Conservation (phyloP, 2,329 filamentous ascomycete genomes). For the Microdochium trichocladiopsis region DNA sequence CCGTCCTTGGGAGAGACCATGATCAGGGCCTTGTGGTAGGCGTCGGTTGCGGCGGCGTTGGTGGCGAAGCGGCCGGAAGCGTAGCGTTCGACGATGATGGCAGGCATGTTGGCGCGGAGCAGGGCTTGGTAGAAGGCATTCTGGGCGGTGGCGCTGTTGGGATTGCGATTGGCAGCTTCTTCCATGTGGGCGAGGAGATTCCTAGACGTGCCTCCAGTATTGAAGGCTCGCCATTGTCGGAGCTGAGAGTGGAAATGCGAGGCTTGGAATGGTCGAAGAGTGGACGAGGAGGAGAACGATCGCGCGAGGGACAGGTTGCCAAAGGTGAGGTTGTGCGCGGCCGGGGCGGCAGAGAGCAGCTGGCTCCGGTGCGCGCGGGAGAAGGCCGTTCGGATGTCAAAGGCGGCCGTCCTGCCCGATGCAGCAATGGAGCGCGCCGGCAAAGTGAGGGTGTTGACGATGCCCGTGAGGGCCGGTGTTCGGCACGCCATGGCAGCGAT, state of each 20-base stretch:
- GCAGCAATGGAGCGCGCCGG: constrained; percentile 18
- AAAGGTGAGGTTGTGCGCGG: constrained; percentile 15
- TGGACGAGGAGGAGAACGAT: constrained; percentile 14
- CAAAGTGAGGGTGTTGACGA: constrained; percentile 27
- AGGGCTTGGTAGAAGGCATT: constrained; percentile 92
- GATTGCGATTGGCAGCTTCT: constrained; percentile 88
- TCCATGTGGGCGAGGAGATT: constrained; percentile 78
- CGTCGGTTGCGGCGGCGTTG: constrained; percentile 69
- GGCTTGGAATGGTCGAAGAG: constrained; percentile 6
- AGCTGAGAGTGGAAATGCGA: constrained; percentile 6
- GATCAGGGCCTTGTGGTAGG: constrained; percentile 68
- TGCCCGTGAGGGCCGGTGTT: constrained; percentile 22
- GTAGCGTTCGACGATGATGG: constrained; percentile 86
- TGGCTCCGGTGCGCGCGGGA: constrained; percentile 19
- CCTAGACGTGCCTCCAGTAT: constrained; percentile 44
- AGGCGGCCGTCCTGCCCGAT: constrained; percentile 15
- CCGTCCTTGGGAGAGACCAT: constrained; percentile 25
- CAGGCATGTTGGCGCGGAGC: constrained; percentile 85
- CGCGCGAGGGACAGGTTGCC: constrained; percentile 10
- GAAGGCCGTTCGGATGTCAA: constrained; percentile 23
- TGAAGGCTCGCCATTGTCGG: constrained; percentile 27
- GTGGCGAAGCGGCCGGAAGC: constrained; percentile 78
- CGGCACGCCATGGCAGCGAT: constrained; percentile 19
- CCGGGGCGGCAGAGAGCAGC: constrained; percentile 19
- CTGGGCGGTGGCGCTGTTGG: constrained; percentile 78